Conservation (phyloP, 176 grass and related monocot species). For the Rhipidocladum racemiflorum region DNA sequence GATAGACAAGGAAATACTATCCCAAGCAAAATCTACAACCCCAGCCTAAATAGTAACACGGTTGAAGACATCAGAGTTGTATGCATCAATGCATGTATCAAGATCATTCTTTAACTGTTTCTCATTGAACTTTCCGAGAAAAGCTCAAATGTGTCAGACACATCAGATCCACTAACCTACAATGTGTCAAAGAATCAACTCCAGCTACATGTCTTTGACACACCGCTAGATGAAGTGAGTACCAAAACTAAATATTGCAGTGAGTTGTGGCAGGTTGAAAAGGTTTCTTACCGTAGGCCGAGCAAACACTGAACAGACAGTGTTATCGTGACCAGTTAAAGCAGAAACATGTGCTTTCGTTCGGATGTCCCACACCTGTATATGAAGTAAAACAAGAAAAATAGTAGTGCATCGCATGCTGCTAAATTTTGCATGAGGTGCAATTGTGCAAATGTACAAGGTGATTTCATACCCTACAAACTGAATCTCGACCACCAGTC, state of each 20-base stretch:
- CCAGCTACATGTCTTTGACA: background rate
- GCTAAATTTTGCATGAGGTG: background rate
- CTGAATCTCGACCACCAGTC: slow-evolving; percentile 95
- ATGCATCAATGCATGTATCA: background rate
- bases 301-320: slow-evolving; percentile 95
- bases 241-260: slow-evolving; percentile 10
- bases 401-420: background rate
- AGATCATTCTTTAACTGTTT: background rate
- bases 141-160: background rate
- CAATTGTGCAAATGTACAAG: background rate
- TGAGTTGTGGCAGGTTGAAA: background rate
- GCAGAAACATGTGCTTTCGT: slow-evolving; percentile 97
- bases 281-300: slow-evolving; percentile 73
- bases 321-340: slow-evolving; percentile 96
- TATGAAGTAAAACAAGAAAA: slow-evolving; percentile 20
- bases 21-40: background rate
- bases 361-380: slow-evolving; percentile 91
- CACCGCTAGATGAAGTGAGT: background rate
- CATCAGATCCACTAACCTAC: background rate
- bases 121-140: background rate
- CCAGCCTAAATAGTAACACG: background rate
- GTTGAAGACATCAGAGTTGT: background rate
- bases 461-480: slow-evolving; percentile 78
- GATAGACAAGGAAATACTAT: slow-evolving; percentile 1
- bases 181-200: background rate